These are phyloP conservation scores for Xylariomycetidae sp. DNA, from an alignment of 2,329 filamentous ascomycete genomes.

Conservation along the genomic window DNA sequence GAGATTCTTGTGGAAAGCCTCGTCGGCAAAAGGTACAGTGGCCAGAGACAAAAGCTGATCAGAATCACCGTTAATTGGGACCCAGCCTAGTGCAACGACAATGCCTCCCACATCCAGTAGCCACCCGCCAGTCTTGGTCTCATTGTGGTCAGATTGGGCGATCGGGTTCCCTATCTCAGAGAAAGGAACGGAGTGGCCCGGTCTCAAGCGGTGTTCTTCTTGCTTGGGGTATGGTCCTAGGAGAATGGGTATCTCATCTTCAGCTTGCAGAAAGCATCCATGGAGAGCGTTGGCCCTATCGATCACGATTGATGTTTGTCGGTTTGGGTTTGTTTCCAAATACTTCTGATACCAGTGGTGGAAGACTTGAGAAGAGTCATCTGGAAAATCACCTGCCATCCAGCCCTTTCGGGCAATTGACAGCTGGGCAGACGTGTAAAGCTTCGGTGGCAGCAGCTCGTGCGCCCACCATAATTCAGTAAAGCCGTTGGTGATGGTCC, in stretches of 20 bases:
- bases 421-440: slow-evolving; percentile 13
- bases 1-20: slow-evolving; percentile 36
- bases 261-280: slow-evolving; percentile 17
- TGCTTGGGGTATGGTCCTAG: slow-evolving; percentile 22
- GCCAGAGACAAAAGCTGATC: slow-evolving; percentile 47
- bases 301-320: slow-evolving; percentile 16
- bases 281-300: slow-evolving; percentile 16
- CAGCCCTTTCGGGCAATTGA: slow-evolving; percentile 20
- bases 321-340: slow-evolving; percentile 9
- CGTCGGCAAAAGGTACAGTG: slow-evolving; percentile 44
- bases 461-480: slow-evolving; percentile 23
- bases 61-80: slow-evolving; percentile 29
- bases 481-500: slow-evolving; percentile 17
- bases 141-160: slow-evolving; percentile 8
- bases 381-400: slow-evolving; percentile 19
- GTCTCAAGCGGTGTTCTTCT: slow-evolving; percentile 18
- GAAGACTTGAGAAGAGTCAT: slow-evolving; percentile 16
- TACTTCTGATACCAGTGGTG: slow-evolving; percentile 18
- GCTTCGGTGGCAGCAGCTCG: slow-evolving; percentile 24
- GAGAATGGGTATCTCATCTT: slow-evolving; percentile 16
- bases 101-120: slow-evolving; percentile 49
- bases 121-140: slow-evolving; percentile 35
- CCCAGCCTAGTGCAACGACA: slow-evolving; percentile 48
- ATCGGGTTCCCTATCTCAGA: slow-evolving; percentile 18
- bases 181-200: slow-evolving; percentile 19